A percentile compares a stretch with the other conserved stretches of the same genome.
Evolutionary conservation across 192 early-diverging fungal genomes (phyloP).

Genomic region (Coemansia sp.): DNA sequence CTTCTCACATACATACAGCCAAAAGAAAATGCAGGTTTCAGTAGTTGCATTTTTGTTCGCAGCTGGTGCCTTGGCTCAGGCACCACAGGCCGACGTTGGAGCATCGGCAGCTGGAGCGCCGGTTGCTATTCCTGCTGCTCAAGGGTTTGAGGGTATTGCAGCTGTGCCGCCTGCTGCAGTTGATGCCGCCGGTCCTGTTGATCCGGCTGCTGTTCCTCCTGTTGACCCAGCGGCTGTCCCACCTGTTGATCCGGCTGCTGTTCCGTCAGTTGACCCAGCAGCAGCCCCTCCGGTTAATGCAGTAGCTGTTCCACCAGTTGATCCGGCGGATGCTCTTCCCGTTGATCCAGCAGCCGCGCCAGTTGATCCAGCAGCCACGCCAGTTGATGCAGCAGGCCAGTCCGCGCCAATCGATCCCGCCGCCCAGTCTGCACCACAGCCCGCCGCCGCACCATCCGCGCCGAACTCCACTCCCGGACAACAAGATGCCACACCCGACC

Average conservation of each 20-base stretch:
- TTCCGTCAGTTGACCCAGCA: background rate
- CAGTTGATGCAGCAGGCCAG: background rate
- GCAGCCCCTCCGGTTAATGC: background rate
- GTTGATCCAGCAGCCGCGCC: background rate
- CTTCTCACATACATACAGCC: background rate
- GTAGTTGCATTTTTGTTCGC: constrained; percentile 26
- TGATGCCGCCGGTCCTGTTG: background rate
- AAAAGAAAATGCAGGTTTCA: constrained; percentile 24
- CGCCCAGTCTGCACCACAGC: constrained; percentile 5
- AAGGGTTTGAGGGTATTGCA: background rate
- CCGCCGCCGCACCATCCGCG: constrained; percentile 6
- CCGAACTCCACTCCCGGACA: constrained; percentile 9
- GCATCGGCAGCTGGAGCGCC: constrained; percentile 1
- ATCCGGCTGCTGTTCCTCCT: background rate
- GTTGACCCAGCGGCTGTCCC: background rate
- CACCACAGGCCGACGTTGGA: background rate
- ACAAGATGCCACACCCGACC: background rate
- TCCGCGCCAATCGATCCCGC: background rate
- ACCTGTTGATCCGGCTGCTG: background rate
- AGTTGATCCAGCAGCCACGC: background rate
- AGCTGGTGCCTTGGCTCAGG: constrained; percentile 30
- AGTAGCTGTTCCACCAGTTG: background rate
- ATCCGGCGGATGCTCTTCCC: background rate
- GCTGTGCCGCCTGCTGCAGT: background rate
- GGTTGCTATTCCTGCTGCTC: background rate